These are phyloP conservation scores for Naganishia sp. DNA, from an alignment of 1,284 basidiomycete genomes.

Conservation along the genomic window DNA sequence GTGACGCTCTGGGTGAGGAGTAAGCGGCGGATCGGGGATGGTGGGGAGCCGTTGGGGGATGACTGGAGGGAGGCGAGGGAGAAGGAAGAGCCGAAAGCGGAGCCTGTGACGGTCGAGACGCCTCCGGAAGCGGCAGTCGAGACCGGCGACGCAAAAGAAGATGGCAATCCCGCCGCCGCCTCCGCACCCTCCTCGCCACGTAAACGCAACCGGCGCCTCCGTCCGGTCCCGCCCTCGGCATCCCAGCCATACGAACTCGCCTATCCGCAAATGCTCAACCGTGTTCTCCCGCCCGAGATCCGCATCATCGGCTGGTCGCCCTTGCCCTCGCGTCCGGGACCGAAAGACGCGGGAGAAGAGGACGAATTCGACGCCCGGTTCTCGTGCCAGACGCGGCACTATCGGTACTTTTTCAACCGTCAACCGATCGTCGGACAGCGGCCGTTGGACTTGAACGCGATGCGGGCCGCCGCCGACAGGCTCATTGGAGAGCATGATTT, in stretches of 20 bases:
- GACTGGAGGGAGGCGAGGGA: conserved; percentile 27
- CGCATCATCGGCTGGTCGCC: conserved; percentile 95
- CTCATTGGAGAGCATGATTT: conserved; percentile 93
- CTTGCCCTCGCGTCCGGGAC: conserved; percentile 57
- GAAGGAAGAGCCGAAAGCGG: neutral
- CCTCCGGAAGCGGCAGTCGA: neutral
- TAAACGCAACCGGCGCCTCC: conserved; percentile 18
- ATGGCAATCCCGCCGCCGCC: neutral
- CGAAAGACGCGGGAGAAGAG: conserved; percentile 33
- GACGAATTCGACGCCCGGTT: conserved; percentile 79
- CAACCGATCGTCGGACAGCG: conserved; percentile 53
- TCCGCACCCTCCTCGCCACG: conserved; percentile 12
- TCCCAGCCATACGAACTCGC: conserved; percentile 63
- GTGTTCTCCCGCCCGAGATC: conserved; percentile 84
- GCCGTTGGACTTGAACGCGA: conserved; percentile 68
- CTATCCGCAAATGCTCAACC: conserved; percentile 81
- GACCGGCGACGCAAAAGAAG: neutral
- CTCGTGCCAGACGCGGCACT: conserved; percentile 83
- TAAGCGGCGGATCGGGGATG: conserved; percentile 42
- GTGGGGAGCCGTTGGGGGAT: conserved; percentile 40
- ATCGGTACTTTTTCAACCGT: conserved; percentile 89
- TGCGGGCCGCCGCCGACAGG: conserved; percentile 71
- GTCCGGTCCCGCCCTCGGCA: conserved; percentile 15
- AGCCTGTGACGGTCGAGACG: neutral
- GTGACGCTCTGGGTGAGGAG: conserved; percentile 87